phyloP scores from a whole-genome alignment of 371 early-diverging fungal species.

The Mucor saturninus region DNA sequence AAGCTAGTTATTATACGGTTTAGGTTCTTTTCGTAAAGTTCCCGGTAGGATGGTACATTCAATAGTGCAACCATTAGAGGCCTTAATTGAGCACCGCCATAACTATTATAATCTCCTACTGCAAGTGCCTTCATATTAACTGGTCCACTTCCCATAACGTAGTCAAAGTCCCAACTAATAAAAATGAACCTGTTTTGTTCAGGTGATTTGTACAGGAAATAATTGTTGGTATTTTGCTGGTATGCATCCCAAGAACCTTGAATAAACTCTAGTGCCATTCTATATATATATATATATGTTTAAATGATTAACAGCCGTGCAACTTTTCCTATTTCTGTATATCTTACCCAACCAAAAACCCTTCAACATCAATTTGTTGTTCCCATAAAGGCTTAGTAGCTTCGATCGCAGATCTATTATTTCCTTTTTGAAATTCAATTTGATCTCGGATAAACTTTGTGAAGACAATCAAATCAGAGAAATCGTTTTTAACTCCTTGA shows the following conservation, averaged over 20 bases:
- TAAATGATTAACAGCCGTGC: background rate
- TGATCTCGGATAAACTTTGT: conserved; percentile 39
- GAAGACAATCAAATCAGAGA: conserved; percentile 25
- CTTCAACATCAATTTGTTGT: conserved; percentile 35
- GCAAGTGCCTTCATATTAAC: conserved; percentile 26
- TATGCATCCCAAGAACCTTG: conserved; percentile 39
- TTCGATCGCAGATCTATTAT: background rate
- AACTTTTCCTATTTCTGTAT: background rate
- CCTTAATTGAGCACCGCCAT: conserved; percentile 19
- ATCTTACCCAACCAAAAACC: conserved; percentile 39
- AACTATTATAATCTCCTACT: conserved; percentile 34
- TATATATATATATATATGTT: conserved; percentile 3
- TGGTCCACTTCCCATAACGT: conserved; percentile 37
- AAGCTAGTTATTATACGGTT: conserved; percentile 6
- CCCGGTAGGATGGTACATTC: conserved; percentile 21
- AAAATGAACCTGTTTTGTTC: conserved; percentile 22
- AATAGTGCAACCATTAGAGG: conserved; percentile 37
- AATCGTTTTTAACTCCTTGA: conserved; percentile 6
- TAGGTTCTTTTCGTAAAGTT: conserved; percentile 21
- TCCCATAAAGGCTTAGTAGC: conserved; percentile 27
- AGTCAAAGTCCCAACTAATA: conserved; percentile 44
- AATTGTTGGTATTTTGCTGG: conserved; percentile 44
- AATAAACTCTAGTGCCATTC: conserved; percentile 43
- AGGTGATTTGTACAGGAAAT: conserved; percentile 40
- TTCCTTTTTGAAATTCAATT: conserved; percentile 16